phyloP scores from a whole-genome alignment of 768 basidiomycete genomes.

The Trichaptum fuscoviolaceum region DNA sequence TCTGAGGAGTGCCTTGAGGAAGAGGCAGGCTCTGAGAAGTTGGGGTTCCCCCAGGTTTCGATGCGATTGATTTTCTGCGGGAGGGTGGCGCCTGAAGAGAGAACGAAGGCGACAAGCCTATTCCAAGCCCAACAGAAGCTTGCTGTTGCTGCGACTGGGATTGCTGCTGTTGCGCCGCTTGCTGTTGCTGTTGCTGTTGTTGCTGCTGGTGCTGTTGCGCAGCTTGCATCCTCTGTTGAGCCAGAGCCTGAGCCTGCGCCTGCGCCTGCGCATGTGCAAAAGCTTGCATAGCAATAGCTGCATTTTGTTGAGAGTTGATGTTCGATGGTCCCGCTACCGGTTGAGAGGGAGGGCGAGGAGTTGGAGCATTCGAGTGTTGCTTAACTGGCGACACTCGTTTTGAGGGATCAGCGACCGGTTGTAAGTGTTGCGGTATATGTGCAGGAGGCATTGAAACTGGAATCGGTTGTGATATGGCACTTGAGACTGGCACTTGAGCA shows the following conservation, averaged over 20 bases:
- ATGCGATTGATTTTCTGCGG: constrained; percentile 12
- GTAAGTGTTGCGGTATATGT: constrained; percentile 9
- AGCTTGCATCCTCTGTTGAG: constrained; percentile 16
- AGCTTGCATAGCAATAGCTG: constrained; percentile 30
- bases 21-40: constrained; percentile 12
- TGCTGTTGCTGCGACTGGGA: constrained; percentile 15
- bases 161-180: constrained; percentile 5
- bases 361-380: constrained; percentile 32
- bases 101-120: constrained; percentile 18
- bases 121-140: constrained; percentile 7
- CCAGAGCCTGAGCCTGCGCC: constrained; percentile 14
- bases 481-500: constrained; percentile 2
- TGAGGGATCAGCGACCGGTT: constrained; percentile 15
- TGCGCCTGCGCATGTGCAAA: constrained; percentile 24
- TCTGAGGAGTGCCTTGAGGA: background rate
- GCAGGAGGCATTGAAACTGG: constrained; percentile 8
- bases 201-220: constrained; percentile 22
- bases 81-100: constrained; percentile 19
- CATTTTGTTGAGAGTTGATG: constrained; percentile 28
- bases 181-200: constrained; percentile 16
- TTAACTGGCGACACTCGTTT: constrained; percentile 23
- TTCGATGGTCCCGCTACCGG: constrained; percentile 26
- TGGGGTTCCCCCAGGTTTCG: constrained; percentile 10
- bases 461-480: constrained; percentile 8
- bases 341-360: constrained; percentile 31